These are phyloP conservation scores for Suillus subluteus DNA, from an alignment of 768 basidiomycete genomes.

Conservation along the genomic window DNA sequence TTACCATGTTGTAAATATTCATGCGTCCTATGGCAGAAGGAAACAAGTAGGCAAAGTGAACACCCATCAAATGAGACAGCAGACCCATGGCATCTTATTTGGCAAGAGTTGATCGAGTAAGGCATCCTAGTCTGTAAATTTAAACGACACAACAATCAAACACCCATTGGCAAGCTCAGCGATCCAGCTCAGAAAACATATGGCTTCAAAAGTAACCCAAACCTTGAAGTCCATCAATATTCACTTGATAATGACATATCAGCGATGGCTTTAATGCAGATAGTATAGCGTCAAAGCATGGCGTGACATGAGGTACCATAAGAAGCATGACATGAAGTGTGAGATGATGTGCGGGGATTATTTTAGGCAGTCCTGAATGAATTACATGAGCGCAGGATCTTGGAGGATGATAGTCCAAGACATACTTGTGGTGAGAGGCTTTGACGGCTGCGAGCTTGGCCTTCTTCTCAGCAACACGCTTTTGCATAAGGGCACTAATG, in stretches of 20 bases:
- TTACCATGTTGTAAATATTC: not conserved
- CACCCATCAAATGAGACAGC: not conserved
- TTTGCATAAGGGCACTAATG: conserved; percentile 69
- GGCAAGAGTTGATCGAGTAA: not conserved
- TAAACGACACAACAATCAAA: not conserved
- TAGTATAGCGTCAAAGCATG: conserved; percentile 18
- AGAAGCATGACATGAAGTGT: conserved; percentile 13
- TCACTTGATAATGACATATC: conserved; percentile 6
- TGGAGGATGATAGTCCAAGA: not conserved
- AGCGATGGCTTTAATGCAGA: conserved; percentile 15
- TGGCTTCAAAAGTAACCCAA: not conserved
- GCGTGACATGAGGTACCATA: conserved; percentile 18
- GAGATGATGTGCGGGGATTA: conserved; percentile 5
- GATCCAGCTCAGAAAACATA: not conserved
- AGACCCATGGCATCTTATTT: not conserved
- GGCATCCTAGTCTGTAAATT: not conserved
- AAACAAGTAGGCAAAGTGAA: not conserved
- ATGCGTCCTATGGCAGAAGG: not conserved
- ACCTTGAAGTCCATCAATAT: not conserved
- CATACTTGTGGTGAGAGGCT: conserved; percentile 81
- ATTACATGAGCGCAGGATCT: not conserved
- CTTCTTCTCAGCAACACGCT: conserved; percentile 94
- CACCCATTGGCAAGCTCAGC: not conserved
- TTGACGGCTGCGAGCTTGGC: conserved; percentile 87
- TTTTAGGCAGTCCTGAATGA: conserved; percentile 15